Evolutionary conservation across 768 basidiomycete species (phyloP), one percentile per base, ranked within the genome.

Genomic region (Clavaria fumosa): DNA sequence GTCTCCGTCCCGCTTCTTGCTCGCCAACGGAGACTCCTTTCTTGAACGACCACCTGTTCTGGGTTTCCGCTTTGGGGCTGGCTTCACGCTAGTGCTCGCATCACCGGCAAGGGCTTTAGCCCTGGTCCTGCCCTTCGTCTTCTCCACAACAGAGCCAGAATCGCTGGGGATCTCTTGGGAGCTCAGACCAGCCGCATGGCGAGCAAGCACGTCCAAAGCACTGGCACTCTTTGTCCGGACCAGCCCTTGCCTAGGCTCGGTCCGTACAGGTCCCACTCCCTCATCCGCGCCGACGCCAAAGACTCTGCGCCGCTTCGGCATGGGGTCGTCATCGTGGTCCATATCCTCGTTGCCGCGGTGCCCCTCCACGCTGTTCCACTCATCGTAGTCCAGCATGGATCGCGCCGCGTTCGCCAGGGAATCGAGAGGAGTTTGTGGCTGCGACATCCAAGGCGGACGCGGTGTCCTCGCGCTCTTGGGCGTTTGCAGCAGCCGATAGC

Each of bases 131-230:
- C 30, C 30, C 7, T 7, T 7, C 17, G n/a, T 31, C 30, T 5
- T 17, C 30, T 3, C 30, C 30, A 3, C 5, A 31, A 31, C 7
- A n/a, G 17, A 31, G 3, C 5, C n/a, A 31, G n/a, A n/a, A n/a
- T n/a, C n/a, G n/a, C n/a, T n/a, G n/a, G n/a, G n/a, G n/a, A 20
- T 26, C 27, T 41, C 35, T 17, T 37, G 30, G 17, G 41, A 42
- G 22, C 41, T 38, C 23, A 38, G 38, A 9, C 33, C 41, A 2
- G 41, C 41, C 3, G 80, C 77, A 50, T 81, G 77, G 45, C 80
- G 78, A 1, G 79, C 80, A 23, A 82, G 57, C 5, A 83, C 77
- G 47, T 83, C 78, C 47, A 83, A 56, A 5, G 74, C n/a, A n/a
- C n/a, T n/a, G n/a, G n/a, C n/a, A n/a, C n/a, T n/a, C n/a, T n/a